Conservation (phyloP, 768 basidiomycete genomes). For the Russula virescens region DNA sequence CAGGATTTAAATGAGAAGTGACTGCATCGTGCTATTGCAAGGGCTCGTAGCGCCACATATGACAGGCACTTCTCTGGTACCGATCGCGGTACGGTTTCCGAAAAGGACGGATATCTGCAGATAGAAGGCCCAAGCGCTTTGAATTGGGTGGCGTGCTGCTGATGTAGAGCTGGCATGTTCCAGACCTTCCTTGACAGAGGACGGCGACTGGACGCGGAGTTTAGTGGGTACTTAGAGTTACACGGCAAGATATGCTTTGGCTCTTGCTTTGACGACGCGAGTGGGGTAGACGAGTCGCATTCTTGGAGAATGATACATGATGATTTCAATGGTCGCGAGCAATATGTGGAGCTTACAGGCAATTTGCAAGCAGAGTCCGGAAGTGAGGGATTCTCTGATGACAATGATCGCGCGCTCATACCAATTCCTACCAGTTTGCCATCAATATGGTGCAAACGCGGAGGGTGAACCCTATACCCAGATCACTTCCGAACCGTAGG, state of each 20-base stretch:
- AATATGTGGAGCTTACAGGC: no score
- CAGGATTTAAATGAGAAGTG: neutral
- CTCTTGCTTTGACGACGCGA: neutral
- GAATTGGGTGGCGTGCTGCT: neutral
- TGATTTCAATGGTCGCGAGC: no score
- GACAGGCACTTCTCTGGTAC: neutral
- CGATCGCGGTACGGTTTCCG: neutral
- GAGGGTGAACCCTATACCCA: no score
- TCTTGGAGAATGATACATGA: no score
- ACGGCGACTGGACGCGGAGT: neutral
- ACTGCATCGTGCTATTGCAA: neutral
- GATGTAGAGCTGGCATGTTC: no score
- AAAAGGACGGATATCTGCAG: neutral
- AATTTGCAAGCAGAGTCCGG: no score
- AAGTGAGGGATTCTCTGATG: no score
- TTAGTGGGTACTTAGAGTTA: neutral
- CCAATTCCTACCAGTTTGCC: no score
- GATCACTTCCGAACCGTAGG: no score
- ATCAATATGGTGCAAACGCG: no score
- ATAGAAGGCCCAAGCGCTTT: neutral
- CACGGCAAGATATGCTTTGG: neutral
- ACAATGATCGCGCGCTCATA: no score
- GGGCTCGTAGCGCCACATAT: neutral
- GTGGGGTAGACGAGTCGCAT: neutral
- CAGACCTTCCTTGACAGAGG: no score